Conservation (phyloP, 371 early-diverging fungal species). For the Mucor circinelloides region DNA sequence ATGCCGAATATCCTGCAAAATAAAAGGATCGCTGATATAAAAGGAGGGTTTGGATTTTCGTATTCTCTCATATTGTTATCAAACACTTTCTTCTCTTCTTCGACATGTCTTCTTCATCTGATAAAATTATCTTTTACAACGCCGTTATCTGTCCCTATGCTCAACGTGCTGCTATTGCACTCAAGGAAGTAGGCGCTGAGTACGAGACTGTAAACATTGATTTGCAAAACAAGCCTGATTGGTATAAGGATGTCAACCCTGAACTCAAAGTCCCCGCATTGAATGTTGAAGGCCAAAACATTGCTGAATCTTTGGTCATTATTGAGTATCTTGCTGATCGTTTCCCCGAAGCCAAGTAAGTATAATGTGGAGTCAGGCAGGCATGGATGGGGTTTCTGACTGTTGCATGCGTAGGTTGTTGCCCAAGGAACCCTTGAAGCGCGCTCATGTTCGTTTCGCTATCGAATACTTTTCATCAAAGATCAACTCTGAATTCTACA, state of each 20-base stretch:
- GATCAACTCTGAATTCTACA: conserved; percentile 33
- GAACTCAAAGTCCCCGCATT: conserved; percentile 59
- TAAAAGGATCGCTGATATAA: background rate
- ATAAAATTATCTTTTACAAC: conserved; percentile 55
- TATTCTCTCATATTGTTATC: background rate
- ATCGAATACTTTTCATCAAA: conserved; percentile 57
- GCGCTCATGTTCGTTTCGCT: conserved; percentile 54
- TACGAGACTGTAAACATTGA: conserved; percentile 61
- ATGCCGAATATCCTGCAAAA: background rate
- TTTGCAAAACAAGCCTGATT: conserved; percentile 63
- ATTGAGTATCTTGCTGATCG: conserved; percentile 53
- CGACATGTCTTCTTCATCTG: conserved; percentile 5
- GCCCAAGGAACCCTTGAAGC: conserved; percentile 46
- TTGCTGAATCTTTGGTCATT: conserved; percentile 58
- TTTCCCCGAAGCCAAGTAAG: conserved; percentile 52
- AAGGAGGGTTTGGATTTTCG: background rate
- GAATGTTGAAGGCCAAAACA: conserved; percentile 29
- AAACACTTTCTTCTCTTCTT: background rate
- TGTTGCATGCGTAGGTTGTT: conserved; percentile 27
- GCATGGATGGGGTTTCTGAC: background rate
- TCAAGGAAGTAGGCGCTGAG: conserved; percentile 52
- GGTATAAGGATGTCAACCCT: conserved; percentile 59
- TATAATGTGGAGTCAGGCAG: background rate
- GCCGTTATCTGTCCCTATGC: conserved; percentile 63
- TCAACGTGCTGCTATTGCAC: conserved; percentile 61